phyloP scores from a whole-genome alignment of 2,329 filamentous ascomycete species.

The Trichoderma koningii region DNA sequence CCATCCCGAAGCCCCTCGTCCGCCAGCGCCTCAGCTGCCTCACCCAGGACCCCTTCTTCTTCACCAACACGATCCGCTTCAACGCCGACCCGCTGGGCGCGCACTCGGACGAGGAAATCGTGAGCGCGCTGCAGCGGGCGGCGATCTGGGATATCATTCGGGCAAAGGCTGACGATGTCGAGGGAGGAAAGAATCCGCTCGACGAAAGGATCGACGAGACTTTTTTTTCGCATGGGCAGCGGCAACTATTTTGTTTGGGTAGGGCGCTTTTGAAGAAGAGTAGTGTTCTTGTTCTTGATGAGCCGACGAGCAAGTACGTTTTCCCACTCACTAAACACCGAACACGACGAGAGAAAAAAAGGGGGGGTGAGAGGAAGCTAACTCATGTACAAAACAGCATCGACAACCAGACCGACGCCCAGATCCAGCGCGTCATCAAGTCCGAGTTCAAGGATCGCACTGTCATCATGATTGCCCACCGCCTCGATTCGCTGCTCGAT shows the following conservation, averaged over 20 bases:
- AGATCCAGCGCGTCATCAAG: constrained; percentile 37
- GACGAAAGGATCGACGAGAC: constrained; percentile 41
- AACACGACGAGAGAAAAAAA: neutral
- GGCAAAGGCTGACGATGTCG: constrained; percentile 36
- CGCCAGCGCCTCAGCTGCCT: constrained; percentile 47
- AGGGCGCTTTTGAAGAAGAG: constrained; percentile 37
- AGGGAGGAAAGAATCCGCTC: constrained; percentile 33
- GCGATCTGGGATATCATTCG: constrained; percentile 49
- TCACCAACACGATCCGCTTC: constrained; percentile 51
- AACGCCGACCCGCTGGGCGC: constrained; percentile 51
- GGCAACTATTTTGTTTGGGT: constrained; percentile 40
- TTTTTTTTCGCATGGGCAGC: constrained; percentile 42
- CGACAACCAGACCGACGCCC: constrained; percentile 36
- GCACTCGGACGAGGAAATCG: constrained; percentile 46
- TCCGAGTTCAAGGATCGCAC: constrained; percentile 38
- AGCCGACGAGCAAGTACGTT: constrained; percentile 44
- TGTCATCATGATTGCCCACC: constrained; percentile 42
- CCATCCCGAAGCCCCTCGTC: constrained; percentile 34
- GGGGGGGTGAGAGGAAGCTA: neutral
- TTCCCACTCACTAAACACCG: neutral
- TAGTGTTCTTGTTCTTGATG: constrained; percentile 40
- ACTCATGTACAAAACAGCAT: constrained; percentile 30
- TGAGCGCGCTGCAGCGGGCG: constrained; percentile 49
- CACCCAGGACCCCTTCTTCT: constrained; percentile 56
- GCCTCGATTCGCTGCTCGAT: constrained; percentile 39